phyloP scores from a whole-genome alignment of 768 basidiomycete species.

The Collybiopsis confluens region DNA sequence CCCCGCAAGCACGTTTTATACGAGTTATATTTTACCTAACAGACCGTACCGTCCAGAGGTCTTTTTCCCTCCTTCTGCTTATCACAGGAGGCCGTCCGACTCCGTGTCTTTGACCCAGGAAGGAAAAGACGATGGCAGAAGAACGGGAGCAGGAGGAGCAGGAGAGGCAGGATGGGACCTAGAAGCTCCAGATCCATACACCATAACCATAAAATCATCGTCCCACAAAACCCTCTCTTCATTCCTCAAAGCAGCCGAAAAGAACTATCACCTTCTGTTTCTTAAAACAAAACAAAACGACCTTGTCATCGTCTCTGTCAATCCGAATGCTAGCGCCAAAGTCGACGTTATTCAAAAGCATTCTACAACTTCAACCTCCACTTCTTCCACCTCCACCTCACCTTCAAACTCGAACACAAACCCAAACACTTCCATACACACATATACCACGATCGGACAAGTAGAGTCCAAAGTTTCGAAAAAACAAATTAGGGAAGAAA shows the following conservation, averaged over 20 bases:
- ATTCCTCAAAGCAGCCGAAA: slow-evolving; percentile 77
- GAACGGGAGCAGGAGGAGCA: too few species aligned
- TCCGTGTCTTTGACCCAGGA: too few species aligned
- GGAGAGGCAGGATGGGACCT: too few species aligned
- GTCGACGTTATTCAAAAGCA: too few species aligned
- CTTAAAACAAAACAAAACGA: slow-evolving; percentile 46
- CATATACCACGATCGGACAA: slow-evolving; percentile 71
- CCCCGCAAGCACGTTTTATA: slow-evolving; percentile 71
- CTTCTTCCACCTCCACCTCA: too few species aligned
- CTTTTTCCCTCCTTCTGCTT: slow-evolving; percentile 17
- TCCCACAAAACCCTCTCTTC: slow-evolving; percentile 75
- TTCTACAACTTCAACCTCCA: too few species aligned
- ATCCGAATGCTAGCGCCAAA: slow-evolving; percentile 42
- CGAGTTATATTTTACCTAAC: slow-evolving; percentile 70
- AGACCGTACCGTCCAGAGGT: slow-evolving; percentile 58
- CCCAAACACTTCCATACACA: too few species aligned
- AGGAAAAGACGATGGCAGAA: too few species aligned
- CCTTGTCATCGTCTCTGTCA: slow-evolving; percentile 50
- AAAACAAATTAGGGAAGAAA: slow-evolving; percentile 50
- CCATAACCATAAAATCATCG: slow-evolving; percentile 75
- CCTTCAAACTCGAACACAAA: too few species aligned
- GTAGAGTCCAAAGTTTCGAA: slow-evolving; percentile 61
- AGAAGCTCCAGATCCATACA: slow-evolving; percentile 31
- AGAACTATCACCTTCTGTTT: slow-evolving; percentile 65
- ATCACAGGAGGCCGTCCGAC: too few species aligned